These are phyloP conservation scores for Fusarium bactridioides DNA, from an alignment of 2,329 filamentous ascomycete species.

Conservation along the genomic window DNA sequence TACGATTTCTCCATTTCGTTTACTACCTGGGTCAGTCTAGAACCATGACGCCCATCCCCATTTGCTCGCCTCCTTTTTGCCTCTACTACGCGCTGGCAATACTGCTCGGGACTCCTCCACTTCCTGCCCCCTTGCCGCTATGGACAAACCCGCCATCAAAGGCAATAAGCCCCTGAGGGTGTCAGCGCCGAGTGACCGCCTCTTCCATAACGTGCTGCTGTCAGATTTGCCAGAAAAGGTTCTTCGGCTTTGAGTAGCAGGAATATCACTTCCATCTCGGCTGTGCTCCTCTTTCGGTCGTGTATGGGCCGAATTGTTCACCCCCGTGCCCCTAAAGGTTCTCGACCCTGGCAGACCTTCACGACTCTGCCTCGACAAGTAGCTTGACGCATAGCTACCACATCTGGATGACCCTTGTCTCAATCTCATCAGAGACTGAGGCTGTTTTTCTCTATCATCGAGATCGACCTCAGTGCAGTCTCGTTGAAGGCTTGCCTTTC, in stretches of 20 bases:
- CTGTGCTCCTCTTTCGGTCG: not conserved
- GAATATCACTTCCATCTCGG: not conserved
- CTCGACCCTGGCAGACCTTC: slow-evolving; percentile 1
- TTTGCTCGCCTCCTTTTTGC: slow-evolving; percentile 40
- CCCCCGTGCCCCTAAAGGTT: not conserved
- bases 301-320: not conserved
- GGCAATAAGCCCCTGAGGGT: slow-evolving; percentile 31
- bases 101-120: not conserved
- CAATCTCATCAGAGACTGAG: not conserved
- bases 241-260: not conserved
- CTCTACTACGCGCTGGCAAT: slow-evolving; percentile 10
- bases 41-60: slow-evolving; percentile 46
- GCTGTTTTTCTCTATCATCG: not conserved
- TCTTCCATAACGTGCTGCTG: slow-evolving; percentile 27
- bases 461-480: not conserved
- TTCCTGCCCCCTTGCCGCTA: slow-evolving; percentile 17
- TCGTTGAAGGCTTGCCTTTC: slow-evolving; percentile 35
- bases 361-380: slow-evolving; percentile 6
- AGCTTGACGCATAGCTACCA: slow-evolving; percentile 8
- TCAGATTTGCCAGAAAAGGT: slow-evolving; percentile 8
- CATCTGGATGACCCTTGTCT: slow-evolving; percentile 14
- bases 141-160: slow-evolving; percentile 24
- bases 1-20: slow-evolving; percentile 10
- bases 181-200: slow-evolving; percentile 33
- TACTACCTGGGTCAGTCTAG: slow-evolving; percentile 26